Evolutionary conservation across 2,329 filamentous ascomycete genomes (phyloP).

Genomic region (Neofusicoccum laricinum): DNA sequence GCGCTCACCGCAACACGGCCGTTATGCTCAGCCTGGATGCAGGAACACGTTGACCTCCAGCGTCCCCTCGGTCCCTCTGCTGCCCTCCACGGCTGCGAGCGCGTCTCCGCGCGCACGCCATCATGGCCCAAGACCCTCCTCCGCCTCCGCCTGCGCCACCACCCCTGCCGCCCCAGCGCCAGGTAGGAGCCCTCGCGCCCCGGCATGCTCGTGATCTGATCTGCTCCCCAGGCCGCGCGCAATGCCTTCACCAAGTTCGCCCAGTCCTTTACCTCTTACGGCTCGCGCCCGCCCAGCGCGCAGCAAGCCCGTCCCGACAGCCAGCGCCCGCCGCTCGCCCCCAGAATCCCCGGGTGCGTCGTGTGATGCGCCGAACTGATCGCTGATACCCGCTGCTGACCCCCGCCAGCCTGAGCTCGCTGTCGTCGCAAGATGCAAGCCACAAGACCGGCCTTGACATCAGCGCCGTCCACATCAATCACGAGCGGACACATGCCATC

Average conservation of each 20-base stretch:
- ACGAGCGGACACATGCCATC: conserved; percentile 60
- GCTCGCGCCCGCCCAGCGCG: conserved; percentile 53
- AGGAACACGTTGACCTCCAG: conserved; percentile 10
- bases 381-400: background rate
- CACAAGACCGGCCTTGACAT: conserved; percentile 65
- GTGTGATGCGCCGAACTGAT: background rate
- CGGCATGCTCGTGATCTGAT: too few relatives aligned
- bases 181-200: too few relatives aligned
- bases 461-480: conserved; percentile 61
- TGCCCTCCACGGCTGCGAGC: background rate
- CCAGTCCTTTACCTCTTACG: conserved; percentile 50
- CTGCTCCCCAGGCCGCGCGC: conserved; percentile 9
- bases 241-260: conserved; percentile 52
- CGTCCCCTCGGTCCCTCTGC: background rate
- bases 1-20: conserved; percentile 3
- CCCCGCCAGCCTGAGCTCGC: conserved; percentile 39
- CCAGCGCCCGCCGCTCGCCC: conserved; percentile 35
- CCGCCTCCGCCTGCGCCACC: conserved; percentile 30
- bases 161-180: conserved; percentile 32
- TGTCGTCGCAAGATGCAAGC: conserved; percentile 54
- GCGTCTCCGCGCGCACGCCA: conserved; percentile 3
- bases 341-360: conserved; percentile 36
- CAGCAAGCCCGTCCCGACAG: conserved; percentile 42
- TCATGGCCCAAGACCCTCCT: conserved; percentile 24
- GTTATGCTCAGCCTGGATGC: background rate